Evolutionary conservation across 176 grass and related monocot genomes (phyloP), one percentile per base, ranked within the genome.

Genomic region (Aegilops tauschii): DNA sequence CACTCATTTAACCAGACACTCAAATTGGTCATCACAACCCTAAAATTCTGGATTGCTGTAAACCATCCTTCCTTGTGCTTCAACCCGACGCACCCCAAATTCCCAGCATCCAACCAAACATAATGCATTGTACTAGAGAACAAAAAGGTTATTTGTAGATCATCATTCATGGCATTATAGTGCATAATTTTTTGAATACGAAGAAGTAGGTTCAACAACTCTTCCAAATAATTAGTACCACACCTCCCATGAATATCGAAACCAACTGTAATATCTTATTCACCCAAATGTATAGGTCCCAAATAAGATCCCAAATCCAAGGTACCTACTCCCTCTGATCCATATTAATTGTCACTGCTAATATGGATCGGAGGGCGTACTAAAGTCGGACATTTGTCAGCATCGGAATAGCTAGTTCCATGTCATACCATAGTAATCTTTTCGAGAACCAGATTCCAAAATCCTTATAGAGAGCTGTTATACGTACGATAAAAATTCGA

Each of bases 321-420:
- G 21, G 32, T 58, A 71, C 5, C 49, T 28, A 32, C 11, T 50
- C 40, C 40, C 40, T 11, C 40, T 2, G 40, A 42, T 42, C 9
- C 9, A 42, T 42, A 3, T 42, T 42, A 42, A 42, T 42, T 42
- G 9, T 10, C 40, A 2, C 9, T 42, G 40, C 40, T 42, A 42
- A 42, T 42, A 42, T 42, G 40, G 40, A 42, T 42, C 0, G 9
- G 40, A 42, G 40, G 40, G 9, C 0, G 0, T 36, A 31, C 16
- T 76, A 29, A 32, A 87, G 82, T 20, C 62, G 12, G 72, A 69
- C 35, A 47, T 61, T 44, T 77, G 62, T 42, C 80, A 76, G 61
- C 70, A 9, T 37, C 5, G 10, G 9, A 29, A 65, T 32, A 58
- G 54, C 54, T 58, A 58, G 54, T 56, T 18, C 17, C 4, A 18